These are phyloP conservation scores for Axilococcus clingmanii DNA, from an alignment of 139 green algal genomes.

Conservation along the genomic window DNA sequence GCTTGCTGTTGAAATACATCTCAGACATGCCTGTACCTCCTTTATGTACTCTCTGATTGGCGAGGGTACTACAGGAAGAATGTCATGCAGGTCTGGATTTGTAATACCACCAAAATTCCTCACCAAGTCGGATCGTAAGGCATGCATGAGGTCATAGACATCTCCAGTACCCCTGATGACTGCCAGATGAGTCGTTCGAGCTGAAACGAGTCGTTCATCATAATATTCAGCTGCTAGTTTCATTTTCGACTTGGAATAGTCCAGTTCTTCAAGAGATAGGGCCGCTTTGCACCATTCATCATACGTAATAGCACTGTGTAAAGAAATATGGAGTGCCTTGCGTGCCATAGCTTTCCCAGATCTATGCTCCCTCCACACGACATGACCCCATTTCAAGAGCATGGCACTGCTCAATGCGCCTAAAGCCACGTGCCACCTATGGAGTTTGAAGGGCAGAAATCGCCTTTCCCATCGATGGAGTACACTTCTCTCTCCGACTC, in stretches of 20 bases:
- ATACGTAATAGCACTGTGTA: not conserved
- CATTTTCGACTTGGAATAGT: not conserved
- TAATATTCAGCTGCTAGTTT: conserved; percentile 49
- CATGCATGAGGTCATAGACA: conserved; percentile 45
- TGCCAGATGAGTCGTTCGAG: conserved; percentile 38
- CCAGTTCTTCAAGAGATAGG: conserved; percentile 23
- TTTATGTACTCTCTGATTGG: conserved; percentile 50
- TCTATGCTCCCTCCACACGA: conserved; percentile 1
- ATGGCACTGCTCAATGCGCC: conserved; percentile 1
- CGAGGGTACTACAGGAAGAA: conserved; percentile 48
- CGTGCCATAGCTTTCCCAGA: conserved; percentile 1
- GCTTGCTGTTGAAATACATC: conserved; percentile 10
- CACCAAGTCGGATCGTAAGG: conserved; percentile 80
- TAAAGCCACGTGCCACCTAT: conserved; percentile 16
- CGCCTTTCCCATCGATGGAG: too few species aligned
- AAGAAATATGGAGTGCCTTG: conserved; percentile 3
- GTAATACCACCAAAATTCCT: conserved; percentile 91
- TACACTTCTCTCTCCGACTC: too few species aligned
- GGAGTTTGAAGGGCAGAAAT: conserved; percentile 15
- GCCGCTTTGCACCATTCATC: conserved; percentile 1
- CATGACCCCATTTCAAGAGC: not conserved
- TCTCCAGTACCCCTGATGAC: conserved; percentile 32
- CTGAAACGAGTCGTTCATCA: conserved; percentile 71
- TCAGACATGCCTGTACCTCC: conserved; percentile 68
- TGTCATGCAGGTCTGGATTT: conserved; percentile 40